Conservation (phyloP, 2,329 filamentous ascomycete genomes). For the Arthrobotrys sphaeroides region DNA sequence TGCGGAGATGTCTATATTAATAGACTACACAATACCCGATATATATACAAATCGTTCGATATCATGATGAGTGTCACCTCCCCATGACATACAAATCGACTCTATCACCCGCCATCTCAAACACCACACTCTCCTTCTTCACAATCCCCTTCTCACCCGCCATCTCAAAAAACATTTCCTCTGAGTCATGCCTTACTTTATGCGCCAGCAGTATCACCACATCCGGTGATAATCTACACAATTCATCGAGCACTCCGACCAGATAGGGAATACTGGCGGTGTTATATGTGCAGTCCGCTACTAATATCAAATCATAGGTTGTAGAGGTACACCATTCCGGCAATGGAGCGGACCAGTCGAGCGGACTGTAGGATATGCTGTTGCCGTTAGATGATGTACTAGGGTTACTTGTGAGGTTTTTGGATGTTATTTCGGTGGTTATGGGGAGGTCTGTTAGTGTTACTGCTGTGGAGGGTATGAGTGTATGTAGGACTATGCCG, state of each 20-base stretch:
- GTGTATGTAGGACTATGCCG: slow-evolving; percentile 70
- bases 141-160: slow-evolving; percentile 62
- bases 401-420: slow-evolving; percentile 64
- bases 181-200: slow-evolving; percentile 74
- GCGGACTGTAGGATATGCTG: slow-evolving; percentile 60
- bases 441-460: slow-evolving; percentile 74
- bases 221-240: slow-evolving; percentile 65
- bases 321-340: slow-evolving; percentile 61
- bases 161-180: slow-evolving; percentile 73
- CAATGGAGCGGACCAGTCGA: slow-evolving; percentile 72
- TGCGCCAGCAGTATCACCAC: slow-evolving; percentile 70
- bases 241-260: slow-evolving; percentile 67
- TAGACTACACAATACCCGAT: too few species aligned
- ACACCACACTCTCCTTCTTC: slow-evolving; percentile 37
- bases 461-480: slow-evolving; percentile 66
- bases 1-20: too few species aligned
- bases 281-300: slow-evolving; percentile 80
- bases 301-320: slow-evolving; percentile 69
- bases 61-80: not conserved
- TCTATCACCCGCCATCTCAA: slow-evolving; percentile 48
- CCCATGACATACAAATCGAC: slow-evolving; percentile 49
- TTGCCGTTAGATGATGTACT: slow-evolving; percentile 59
- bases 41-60: not conserved
- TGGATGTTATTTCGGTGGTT: slow-evolving; percentile 69
- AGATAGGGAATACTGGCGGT: slow-evolving; percentile 72